Evolutionary conservation across 2,329 filamentous ascomycete species (phyloP).

Genomic region (Gyromitra esculenta): DNA sequence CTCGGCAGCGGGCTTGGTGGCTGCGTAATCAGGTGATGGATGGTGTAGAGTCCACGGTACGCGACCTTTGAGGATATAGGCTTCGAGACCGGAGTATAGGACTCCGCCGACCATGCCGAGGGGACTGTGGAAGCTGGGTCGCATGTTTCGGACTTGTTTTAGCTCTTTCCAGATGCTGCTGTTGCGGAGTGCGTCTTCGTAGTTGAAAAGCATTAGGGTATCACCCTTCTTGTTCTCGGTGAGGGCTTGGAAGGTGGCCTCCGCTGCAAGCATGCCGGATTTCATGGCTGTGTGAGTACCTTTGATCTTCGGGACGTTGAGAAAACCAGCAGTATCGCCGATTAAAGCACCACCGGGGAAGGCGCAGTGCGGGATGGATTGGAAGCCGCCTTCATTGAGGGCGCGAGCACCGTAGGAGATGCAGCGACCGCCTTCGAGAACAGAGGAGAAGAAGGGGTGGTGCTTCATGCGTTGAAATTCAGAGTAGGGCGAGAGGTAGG

Average conservation of each 20-base stretch:
- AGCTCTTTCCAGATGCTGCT: conserved; percentile 94
- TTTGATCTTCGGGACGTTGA: conserved; percentile 99
- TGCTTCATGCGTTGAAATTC: conserved; percentile 99
- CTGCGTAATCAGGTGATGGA: conserved; percentile 76
- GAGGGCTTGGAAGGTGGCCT: conserved; percentile 85
- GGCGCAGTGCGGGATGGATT: conserved; percentile 95
- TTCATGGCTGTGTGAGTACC: conserved; percentile 98
- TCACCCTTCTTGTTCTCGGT: conserved; percentile 66
- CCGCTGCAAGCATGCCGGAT: conserved; percentile 93
- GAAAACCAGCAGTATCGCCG: conserved; percentile 93
- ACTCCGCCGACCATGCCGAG: conserved; percentile 90
- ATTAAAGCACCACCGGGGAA: conserved; percentile 96
- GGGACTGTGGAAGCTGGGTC: conserved; percentile 88
- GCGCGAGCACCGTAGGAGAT: conserved; percentile 95
- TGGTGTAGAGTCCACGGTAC: conserved; percentile 94
- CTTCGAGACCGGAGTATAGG: conserved; percentile 90
- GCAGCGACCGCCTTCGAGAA: conserved; percentile 95
- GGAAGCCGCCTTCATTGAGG: conserved; percentile 92
- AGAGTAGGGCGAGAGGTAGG: conserved; percentile 92
- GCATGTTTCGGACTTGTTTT: conserved; percentile 95
- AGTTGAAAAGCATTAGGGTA: conserved; percentile 90
- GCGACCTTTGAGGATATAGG: conserved; percentile 83
- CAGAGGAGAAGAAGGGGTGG: conserved; percentile 85
- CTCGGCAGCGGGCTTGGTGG: conserved; percentile 81
- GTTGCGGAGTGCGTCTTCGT: conserved; percentile 86